phyloP scores from a whole-genome alignment of 805 yeast genomes.

The Kuraishia floccosa region DNA sequence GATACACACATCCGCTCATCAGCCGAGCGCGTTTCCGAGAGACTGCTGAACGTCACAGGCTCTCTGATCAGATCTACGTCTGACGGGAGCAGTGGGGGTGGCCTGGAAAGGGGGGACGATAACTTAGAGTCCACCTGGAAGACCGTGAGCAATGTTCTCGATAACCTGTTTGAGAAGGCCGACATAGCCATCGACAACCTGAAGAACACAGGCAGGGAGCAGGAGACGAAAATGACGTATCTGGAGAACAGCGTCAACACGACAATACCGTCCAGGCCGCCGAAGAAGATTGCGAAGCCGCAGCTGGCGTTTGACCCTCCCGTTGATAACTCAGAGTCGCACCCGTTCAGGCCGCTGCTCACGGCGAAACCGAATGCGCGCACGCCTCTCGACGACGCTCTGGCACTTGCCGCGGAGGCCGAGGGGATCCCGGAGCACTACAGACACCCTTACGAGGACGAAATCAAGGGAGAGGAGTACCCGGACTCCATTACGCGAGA shows the following conservation, averaged over 20 bases:
- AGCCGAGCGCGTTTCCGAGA: conserved; percentile 27
- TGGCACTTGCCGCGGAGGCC: conserved; percentile 22
- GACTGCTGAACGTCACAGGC: conserved; percentile 34
- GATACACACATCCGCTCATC: conserved; percentile 31
- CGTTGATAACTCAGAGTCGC: conserved; percentile 56
- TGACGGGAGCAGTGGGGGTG: conserved; percentile 14
- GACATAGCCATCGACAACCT: conserved; percentile 54
- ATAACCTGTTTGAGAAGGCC: conserved; percentile 61
- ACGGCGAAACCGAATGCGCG: conserved; percentile 63
- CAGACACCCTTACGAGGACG: conserved; percentile 71
- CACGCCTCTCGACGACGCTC: conserved; percentile 40
- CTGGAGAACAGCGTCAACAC: conserved; percentile 23
- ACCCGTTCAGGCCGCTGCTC: conserved; percentile 72
- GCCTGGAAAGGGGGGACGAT: conserved; percentile 1
- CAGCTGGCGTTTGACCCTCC: conserved; percentile 46
- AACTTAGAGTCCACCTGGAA: conserved; percentile 5
- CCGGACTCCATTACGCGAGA: conserved; percentile 38
- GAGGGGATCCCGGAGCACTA: conserved; percentile 46
- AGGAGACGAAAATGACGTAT: conserved; percentile 25
- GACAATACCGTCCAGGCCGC: conserved; percentile 6
- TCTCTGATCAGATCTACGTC: conserved; percentile 25
- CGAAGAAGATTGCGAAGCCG: conserved; percentile 45
- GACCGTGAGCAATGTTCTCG: conserved; percentile 40
- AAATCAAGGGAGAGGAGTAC: conserved; percentile 60
- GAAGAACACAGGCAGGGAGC: conserved; percentile 1